phyloP scores from a whole-genome alignment of 495 filamentous ascomycete species.

The Thermothielavioides terrestris region DNA sequence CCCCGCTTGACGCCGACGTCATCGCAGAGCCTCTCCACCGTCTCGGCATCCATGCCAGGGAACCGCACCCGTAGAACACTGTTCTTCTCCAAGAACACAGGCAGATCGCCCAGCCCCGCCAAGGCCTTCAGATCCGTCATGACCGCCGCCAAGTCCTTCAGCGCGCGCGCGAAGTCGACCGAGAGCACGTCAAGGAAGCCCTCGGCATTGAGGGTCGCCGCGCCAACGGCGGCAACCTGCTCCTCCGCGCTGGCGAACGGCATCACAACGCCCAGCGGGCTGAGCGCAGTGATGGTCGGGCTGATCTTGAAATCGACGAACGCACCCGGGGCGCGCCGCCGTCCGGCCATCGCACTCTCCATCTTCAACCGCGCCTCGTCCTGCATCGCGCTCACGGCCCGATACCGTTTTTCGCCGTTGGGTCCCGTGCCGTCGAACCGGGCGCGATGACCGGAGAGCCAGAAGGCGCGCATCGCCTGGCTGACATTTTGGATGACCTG shows the following conservation, averaged over 20 bases:
- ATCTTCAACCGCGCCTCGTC: slow-evolving; percentile 59
- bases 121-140: slow-evolving; percentile 76
- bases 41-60: slow-evolving; percentile 77
- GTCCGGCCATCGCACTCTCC: slow-evolving; percentile 29
- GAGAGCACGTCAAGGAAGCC: slow-evolving; percentile 78
- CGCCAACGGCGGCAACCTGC: slow-evolving; percentile 22
- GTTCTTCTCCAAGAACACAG: slow-evolving; percentile 58
- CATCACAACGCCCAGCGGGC: slow-evolving; percentile 43
- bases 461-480: slow-evolving; percentile 79
- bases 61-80: slow-evolving; percentile 68
- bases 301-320: slow-evolving; percentile 77
- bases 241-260: background rate
- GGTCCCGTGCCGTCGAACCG: slow-evolving; percentile 68
- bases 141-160: slow-evolving; percentile 72
- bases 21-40: slow-evolving; percentile 74
- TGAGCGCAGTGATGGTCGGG: slow-evolving; percentile 79
- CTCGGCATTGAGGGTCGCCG: slow-evolving; percentile 58
- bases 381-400: slow-evolving; percentile 58
- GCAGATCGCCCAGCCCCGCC: slow-evolving; percentile 69
- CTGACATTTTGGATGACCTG: slow-evolving; percentile 95
- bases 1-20: slow-evolving; percentile 78
- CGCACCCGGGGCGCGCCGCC: slow-evolving; percentile 57
- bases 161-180: slow-evolving; percentile 76
- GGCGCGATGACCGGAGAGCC: slow-evolving; percentile 75
- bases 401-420: slow-evolving; percentile 68